Conservation (phyloP, 1,284 basidiomycete species). For the Puccinia polysora region DNA sequence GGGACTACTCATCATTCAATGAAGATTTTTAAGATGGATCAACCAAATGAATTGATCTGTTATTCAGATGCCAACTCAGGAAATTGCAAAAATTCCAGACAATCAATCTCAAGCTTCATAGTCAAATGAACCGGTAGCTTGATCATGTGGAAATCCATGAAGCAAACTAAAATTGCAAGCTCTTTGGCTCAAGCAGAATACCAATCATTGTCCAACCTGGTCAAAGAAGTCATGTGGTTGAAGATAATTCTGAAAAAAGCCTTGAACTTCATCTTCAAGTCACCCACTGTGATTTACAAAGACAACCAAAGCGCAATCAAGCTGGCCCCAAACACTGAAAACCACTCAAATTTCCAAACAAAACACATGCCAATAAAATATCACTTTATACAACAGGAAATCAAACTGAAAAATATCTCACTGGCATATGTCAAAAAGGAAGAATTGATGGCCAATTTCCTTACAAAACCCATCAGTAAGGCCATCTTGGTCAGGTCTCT, state of each 20-base stretch:
- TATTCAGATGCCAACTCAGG: background rate
- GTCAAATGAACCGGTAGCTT: background rate
- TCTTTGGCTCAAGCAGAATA: background rate
- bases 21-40: no score
- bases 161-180: background rate
- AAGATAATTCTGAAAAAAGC: background rate
- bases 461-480: background rate
- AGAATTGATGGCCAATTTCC: background rate
- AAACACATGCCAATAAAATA: background rate
- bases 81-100: background rate
- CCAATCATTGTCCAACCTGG: background rate
- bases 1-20: no score
- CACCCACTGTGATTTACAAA: background rate
- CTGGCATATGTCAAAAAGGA: background rate
- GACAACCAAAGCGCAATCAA: background rate
- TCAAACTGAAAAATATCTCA: background rate
- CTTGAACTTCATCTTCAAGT: background rate
- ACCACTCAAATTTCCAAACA: background rate
- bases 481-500: background rate
- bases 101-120: background rate
- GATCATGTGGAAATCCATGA: background rate
- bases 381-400: background rate
- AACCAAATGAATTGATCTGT: no score
- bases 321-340: background rate
- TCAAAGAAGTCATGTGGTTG: background rate